phyloP scores from a whole-genome alignment of 2,329 filamentous ascomycete species.

The Penicillium rolfsii region DNA sequence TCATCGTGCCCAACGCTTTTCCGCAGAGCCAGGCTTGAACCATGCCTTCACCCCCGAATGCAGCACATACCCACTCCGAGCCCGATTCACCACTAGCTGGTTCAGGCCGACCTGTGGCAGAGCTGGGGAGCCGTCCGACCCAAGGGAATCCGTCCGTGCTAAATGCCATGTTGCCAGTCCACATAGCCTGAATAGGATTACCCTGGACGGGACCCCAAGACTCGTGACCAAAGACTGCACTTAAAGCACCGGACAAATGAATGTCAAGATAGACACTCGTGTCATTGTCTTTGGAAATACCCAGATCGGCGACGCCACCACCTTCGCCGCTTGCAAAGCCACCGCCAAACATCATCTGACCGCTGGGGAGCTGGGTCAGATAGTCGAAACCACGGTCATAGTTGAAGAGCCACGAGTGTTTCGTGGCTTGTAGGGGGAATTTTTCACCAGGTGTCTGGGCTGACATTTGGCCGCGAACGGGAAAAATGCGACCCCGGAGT shows the following conservation, averaged over 20 bases:
- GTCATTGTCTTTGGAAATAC: conserved; percentile 52
- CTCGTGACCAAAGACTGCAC: conserved; percentile 31
- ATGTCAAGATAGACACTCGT: conserved; percentile 31
- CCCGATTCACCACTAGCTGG: conserved; percentile 3
- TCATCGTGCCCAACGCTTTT: conserved; percentile 32
- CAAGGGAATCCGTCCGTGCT: conserved; percentile 56
- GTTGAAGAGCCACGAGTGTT: conserved; percentile 57
- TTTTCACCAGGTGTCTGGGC: conserved; percentile 40
- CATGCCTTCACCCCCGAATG: conserved; percentile 39
- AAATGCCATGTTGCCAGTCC: conserved; percentile 53
- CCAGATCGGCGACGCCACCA: conserved; percentile 53
- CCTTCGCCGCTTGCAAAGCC: conserved; percentile 51
- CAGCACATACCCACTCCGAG: conserved; percentile 35
- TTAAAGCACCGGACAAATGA: conserved; percentile 33
- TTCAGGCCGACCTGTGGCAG: conserved; percentile 17
- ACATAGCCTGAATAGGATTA: conserved; percentile 32
- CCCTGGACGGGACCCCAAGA: conserved; percentile 29
- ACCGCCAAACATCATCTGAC: conserved; percentile 59
- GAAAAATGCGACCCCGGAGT: conserved; percentile 44
- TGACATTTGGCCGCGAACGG: conserved; percentile 49
- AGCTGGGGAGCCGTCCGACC: conserved; percentile 50
- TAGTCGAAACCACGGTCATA: conserved; percentile 57
- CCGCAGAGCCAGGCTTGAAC: conserved; percentile 38
- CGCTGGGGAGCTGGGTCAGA: conserved; percentile 52
- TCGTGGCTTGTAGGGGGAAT: conserved; percentile 38